A percentile compares a stretch with the other conserved stretches of the same genome.
These are phyloP conservation scores for Angomonas deanei DNA, from an alignment of 208 protist species.

Conservation along the genomic window DNA sequence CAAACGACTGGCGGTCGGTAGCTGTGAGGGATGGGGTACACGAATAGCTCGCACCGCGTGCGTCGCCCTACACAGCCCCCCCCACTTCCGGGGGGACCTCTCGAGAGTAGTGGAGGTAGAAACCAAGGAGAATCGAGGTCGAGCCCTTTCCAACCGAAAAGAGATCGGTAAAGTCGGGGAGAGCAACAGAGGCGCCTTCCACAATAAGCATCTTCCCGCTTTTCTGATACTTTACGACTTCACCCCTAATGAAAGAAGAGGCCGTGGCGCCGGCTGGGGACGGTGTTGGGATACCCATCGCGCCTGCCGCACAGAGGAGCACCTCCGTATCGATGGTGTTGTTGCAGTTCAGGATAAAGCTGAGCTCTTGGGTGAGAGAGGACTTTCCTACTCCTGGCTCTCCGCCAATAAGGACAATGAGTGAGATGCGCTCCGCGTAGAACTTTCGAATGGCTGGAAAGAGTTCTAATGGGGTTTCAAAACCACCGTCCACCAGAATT, in stretches of 20 bases:
- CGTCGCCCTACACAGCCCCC: neutral
- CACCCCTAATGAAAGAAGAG: conserved; percentile 15
- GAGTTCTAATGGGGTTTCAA: conserved; percentile 19
- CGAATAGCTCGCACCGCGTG: neutral
- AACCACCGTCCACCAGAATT: conserved; percentile 26
- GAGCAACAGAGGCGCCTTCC: conserved; percentile 35
- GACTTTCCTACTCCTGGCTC: conserved; percentile 36
- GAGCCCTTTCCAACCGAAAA: conserved; percentile 17
- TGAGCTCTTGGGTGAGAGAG: conserved; percentile 31
- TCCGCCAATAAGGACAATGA: conserved; percentile 46
- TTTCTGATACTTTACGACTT: conserved; percentile 31
- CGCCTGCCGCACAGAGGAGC: too few relatives aligned
- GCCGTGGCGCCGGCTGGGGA: too few relatives aligned
- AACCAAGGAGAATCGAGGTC: too few relatives aligned
- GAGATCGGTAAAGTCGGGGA: conserved; percentile 20
- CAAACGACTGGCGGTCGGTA: neutral
- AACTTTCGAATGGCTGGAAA: conserved; percentile 45
- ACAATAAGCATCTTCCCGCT: conserved; percentile 49
- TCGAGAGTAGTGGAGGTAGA: neutral
- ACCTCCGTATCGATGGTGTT: conserved; percentile 48
- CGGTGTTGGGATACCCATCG: too few relatives aligned
- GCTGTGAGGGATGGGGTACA: neutral
- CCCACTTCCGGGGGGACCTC: neutral
- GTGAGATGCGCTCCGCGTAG: conserved; percentile 35
- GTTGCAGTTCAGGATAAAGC: conserved; percentile 38